Base-by-base conservation (phyloP, 139 green algal species). In the Chlorella sorokiniana region DNA sequence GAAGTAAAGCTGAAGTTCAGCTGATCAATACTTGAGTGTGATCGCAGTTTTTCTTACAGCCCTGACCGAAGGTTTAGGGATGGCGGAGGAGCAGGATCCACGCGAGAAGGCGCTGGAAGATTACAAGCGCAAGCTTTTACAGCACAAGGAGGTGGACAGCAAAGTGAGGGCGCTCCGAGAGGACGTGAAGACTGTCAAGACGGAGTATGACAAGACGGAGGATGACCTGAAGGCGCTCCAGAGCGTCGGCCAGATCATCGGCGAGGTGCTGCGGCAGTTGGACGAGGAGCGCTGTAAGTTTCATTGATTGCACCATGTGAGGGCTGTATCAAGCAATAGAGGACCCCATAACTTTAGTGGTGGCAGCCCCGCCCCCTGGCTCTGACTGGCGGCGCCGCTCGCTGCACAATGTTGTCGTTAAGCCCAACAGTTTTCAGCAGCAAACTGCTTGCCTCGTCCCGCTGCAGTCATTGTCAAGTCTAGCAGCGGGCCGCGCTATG, bases 121-220 rank as follows among this genome's bases (percentile, higher is more conserved):
- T 25, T 94, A 91, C 70, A 85, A 84, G 31, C 88, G 71, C 45
- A 94, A 93, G 73, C 78, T 94, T 11, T 72, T 94, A 23, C 56
- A 84, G 59, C 90, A 94, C 81, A 89, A 85, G 48, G 90, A 94
- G 84, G 77, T 92, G 23, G 90, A 88, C 45, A 62, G 35, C 56
- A 79, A 79, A 18, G 84, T 88, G 18, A 69, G 91, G 14, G 79
- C 81, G 7, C 90, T 96, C 38, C 83, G 96, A 4, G 92, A 97
- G 3, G 82, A 93, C 25, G 91, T 98, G 0, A 96, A 95, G 85
- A 89, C 91, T 52, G 78, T 93, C 2, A 95, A 97, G 71, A 95
- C 93, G 82, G 92, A 97, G 11, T 99, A 96, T 85, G 97, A 99
- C 83, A 99, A 99, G 88, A 99, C 97, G n/a, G 97, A 99, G 89